phyloP scores from a whole-genome alignment of 192 early-diverging fungal species.

The Lobulomyces angularis region DNA sequence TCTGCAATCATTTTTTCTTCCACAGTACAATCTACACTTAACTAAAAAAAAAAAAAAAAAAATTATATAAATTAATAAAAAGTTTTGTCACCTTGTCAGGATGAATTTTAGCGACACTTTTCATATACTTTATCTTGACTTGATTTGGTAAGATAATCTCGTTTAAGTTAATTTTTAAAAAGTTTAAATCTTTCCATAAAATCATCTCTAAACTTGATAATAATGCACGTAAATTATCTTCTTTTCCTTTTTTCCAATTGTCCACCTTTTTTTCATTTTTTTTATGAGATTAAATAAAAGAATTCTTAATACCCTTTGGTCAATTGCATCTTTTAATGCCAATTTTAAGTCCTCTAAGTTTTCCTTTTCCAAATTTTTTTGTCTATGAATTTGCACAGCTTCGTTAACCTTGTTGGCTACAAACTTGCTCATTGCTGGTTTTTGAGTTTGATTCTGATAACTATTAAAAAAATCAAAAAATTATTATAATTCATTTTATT shows the following conservation, averaged over 20 bases:
- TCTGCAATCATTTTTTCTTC: constrained; percentile 81
- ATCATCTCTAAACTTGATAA: constrained; percentile 65
- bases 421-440: constrained; percentile 1
- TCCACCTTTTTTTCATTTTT: neutral
- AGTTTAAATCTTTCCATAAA: constrained; percentile 63
- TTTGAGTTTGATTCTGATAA: neutral
- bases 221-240: constrained; percentile 79
- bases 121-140: constrained; percentile 88
- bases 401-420: constrained; percentile 25
- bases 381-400: constrained; percentile 63
- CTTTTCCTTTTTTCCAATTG: constrained; percentile 76
- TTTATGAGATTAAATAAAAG: constrained; percentile 2
- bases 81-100: constrained; percentile 67
- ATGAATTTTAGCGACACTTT: constrained; percentile 82
- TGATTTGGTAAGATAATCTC: constrained; percentile 74
- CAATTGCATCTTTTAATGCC: constrained; percentile 64
- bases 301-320: constrained; percentile 40
- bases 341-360: constrained; percentile 66
- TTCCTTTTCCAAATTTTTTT: constrained; percentile 53
- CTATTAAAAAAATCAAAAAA: neutral
- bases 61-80: constrained; percentile 11
- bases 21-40: constrained; percentile 43
- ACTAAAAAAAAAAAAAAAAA: constrained; percentile 13
- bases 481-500: neutral
- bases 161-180: constrained; percentile 65